These are phyloP conservation scores for Scleromitrula shiraiana DNA, from an alignment of 2,329 filamentous ascomycete genomes.

Conservation along the genomic window DNA sequence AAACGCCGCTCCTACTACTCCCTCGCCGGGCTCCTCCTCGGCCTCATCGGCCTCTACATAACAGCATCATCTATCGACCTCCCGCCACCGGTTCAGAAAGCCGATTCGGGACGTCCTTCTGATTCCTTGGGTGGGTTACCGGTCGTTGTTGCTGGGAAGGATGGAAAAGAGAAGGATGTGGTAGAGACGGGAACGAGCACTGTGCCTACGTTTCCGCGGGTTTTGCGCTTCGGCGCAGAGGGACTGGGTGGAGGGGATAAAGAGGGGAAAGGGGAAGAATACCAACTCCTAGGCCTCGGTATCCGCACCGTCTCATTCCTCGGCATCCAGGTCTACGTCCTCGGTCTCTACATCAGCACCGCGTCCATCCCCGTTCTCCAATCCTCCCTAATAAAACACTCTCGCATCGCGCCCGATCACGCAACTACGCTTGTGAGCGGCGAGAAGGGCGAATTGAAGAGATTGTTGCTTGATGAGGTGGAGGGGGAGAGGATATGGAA, in stretches of 20 bases:
- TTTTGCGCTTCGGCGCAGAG: slow-evolving; percentile 78
- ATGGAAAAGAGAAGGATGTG: slow-evolving; percentile 21
- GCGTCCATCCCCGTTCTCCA: slow-evolving; percentile 77
- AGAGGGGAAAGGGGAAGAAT: too few relatives aligned
- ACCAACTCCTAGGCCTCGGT: slow-evolving; percentile 81
- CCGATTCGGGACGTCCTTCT: too few relatives aligned
- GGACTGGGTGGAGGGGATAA: too few relatives aligned
- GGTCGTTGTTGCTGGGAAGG: too few relatives aligned
- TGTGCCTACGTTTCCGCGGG: slow-evolving; percentile 48
- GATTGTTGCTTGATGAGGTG: slow-evolving; percentile 59
- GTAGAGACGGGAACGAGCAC: slow-evolving; percentile 30
- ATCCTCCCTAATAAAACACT: slow-evolving; percentile 63
- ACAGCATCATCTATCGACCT: slow-evolving; percentile 26
- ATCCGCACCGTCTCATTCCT: slow-evolving; percentile 87
- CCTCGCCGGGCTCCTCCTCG: slow-evolving; percentile 20
- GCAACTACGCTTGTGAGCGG: slow-evolving; percentile 76
- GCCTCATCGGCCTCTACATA: slow-evolving; percentile 27
- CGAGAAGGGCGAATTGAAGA: slow-evolving; percentile 69
- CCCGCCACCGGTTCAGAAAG: slow-evolving; percentile 8
- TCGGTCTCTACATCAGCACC: slow-evolving; percentile 84
- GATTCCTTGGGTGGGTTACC: too few relatives aligned
- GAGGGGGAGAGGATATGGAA: slow-evolving; percentile 69
- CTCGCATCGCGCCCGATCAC: slow-evolving; percentile 58
- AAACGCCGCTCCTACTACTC: slow-evolving; percentile 27
- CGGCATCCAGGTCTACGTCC: slow-evolving; percentile 85